A percentile compares a stretch with the other conserved stretches of the same genome.
phyloP scores from a whole-genome alignment of 2,329 filamentous ascomycete species.

The Aspergillus fumigatiaffinis region DNA sequence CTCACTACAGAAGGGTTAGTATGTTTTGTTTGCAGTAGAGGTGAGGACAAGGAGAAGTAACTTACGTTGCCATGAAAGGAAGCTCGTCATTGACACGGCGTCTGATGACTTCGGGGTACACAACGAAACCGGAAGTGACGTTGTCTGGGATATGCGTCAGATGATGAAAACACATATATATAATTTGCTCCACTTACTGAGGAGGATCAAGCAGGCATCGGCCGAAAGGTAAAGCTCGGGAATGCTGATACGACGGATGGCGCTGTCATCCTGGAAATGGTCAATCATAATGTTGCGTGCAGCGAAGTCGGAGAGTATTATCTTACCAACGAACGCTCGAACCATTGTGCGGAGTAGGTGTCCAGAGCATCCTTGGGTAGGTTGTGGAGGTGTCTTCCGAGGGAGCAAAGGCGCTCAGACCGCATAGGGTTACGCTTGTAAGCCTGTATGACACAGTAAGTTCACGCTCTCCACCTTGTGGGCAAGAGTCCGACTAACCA shows the following conservation, averaged over 20 bases:
- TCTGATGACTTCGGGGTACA: constrained; percentile 72
- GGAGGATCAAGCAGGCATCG: constrained; percentile 51
- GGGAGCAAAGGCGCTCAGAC: constrained; percentile 57
- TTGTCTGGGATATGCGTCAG: constrained; percentile 52
- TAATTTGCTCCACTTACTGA: constrained; percentile 23
- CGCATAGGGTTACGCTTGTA: constrained; percentile 61
- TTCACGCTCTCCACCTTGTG: neutral
- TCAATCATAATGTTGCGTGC: constrained; percentile 2
- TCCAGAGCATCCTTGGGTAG: constrained; percentile 56
- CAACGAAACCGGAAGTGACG: constrained; percentile 64
- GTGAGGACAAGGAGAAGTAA: neutral
- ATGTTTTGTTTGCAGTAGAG: neutral
- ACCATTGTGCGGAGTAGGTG: constrained; percentile 70
- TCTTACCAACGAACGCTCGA: constrained; percentile 64
- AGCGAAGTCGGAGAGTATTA: neutral
- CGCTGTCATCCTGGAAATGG: constrained; percentile 59
- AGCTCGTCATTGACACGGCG: constrained; percentile 69
- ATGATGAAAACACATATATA: neutral
- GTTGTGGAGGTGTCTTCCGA: constrained; percentile 55
- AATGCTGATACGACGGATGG: constrained; percentile 57
- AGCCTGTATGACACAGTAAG: constrained; percentile 47
- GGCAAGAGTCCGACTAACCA: constrained; percentile 32
- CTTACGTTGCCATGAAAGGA: constrained; percentile 76
- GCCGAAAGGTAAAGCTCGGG: constrained; percentile 66
- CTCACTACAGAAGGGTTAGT: constrained; percentile 27